Conservation (phyloP, 1,139 yeast genomes). For the Pichia sp. region DNA sequence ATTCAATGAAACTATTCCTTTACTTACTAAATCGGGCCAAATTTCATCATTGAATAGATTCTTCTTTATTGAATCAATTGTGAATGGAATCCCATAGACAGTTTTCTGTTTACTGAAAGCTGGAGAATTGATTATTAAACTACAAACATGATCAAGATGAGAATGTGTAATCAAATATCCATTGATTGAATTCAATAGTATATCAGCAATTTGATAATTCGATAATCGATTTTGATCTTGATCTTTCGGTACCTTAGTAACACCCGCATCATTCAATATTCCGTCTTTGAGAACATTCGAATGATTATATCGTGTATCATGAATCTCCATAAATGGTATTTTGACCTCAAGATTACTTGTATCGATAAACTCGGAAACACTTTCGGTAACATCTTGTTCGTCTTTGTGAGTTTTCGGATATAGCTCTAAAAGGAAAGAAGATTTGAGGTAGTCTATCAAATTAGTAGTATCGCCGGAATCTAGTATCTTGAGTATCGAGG, state of each 20-base stretch:
- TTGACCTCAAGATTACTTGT: conserved; percentile 2
- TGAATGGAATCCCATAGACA: conserved; percentile 47
- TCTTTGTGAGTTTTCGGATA: conserved; percentile 14
- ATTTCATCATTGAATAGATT: conserved; percentile 65
- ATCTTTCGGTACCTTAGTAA: no score
- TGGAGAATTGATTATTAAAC: conserved; percentile 66
- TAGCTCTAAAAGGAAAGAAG: conserved; percentile 15
- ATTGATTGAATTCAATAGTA: conserved; percentile 18
- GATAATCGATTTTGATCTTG: conserved; percentile 5
- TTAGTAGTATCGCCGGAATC: conserved; percentile 13
- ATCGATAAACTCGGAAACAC: not conserved
- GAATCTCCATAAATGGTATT: conserved; percentile 4
- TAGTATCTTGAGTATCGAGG: conserved; percentile 49
- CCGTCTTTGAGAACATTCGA: not conserved
- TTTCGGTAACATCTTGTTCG: not conserved
- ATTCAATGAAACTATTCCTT: conserved; percentile 13
- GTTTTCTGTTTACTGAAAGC: conserved; percentile 30
- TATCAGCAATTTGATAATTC: conserved; percentile 15
- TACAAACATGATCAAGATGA: conserved; percentile 74
- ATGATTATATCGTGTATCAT: not conserved
- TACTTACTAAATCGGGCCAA: conserved; percentile 67
- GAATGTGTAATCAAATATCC: conserved; percentile 68
- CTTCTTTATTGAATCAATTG: conserved; percentile 44
- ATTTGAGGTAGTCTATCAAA: conserved; percentile 12
- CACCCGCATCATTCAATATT: not conserved